Evolutionary conservation across 2,329 filamentous ascomycete species (phyloP).

Genomic region (Diaporthe batatas): DNA sequence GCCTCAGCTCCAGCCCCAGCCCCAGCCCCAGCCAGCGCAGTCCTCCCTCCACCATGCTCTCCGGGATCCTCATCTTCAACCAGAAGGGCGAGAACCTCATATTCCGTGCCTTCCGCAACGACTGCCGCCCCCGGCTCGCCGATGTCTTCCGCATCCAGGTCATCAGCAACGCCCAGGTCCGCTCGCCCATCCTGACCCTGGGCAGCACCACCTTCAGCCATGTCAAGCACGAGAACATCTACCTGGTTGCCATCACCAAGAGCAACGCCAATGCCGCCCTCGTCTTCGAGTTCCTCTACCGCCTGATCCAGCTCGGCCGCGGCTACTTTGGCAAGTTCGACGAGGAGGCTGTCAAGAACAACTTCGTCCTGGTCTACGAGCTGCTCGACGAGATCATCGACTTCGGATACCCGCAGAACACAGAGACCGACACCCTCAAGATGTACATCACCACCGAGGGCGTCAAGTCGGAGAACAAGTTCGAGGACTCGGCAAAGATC

Average conservation of each 20-base stretch:
- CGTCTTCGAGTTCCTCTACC: slow-evolving; percentile 97
- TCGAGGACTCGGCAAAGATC: slow-evolving; percentile 96
- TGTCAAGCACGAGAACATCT: slow-evolving; percentile 99
- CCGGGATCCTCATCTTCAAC: slow-evolving; percentile 97
- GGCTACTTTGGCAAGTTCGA: slow-evolving; percentile 99
- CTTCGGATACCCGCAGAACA: slow-evolving; percentile 99
- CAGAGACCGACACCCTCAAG: slow-evolving; percentile 97
- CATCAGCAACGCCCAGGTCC: slow-evolving; percentile 97
- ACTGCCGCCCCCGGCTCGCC: slow-evolving; percentile 96
- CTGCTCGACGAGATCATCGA: slow-evolving; percentile 98
- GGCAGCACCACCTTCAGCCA: slow-evolving; percentile 99
- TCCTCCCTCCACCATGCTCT: slow-evolving; percentile 76
- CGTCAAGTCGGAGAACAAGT: slow-evolving; percentile 88
- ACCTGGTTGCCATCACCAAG: slow-evolving; percentile 96
- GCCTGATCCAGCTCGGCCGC: slow-evolving; percentile 88
- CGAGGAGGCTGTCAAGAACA: slow-evolving; percentile 99
- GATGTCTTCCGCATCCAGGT: slow-evolving; percentile 99
- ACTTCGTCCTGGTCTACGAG: slow-evolving; percentile 99
- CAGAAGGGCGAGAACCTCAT: slow-evolving; percentile 99
- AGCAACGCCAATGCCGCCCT: slow-evolving; percentile 99
- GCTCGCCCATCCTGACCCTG: slow-evolving; percentile 95
- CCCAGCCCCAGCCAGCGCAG: not conserved
- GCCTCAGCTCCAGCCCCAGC: not conserved
- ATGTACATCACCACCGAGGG: slow-evolving; percentile 99
- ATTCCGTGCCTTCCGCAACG: slow-evolving; percentile 98